phyloP scores from a whole-genome alignment of 1,284 basidiomycete species.

The Pyrrhoderma lamaoense region DNA sequence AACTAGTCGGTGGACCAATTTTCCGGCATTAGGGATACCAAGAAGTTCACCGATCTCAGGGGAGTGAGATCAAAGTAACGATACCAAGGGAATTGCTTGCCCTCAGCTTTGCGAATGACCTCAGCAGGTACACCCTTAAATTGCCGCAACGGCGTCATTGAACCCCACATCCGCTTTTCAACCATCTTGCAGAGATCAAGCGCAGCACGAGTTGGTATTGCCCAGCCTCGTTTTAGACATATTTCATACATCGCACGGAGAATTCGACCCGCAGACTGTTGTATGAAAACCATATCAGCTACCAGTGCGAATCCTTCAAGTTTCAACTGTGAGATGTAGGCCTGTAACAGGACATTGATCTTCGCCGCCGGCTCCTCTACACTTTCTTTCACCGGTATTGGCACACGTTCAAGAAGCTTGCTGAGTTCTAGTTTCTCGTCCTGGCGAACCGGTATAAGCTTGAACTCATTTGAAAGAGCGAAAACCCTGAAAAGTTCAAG shows the following conservation, averaged over 20 bases:
- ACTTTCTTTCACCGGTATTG: conserved; percentile 95
- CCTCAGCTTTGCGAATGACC: conserved; percentile 88
- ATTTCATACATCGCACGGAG: conserved; percentile 98
- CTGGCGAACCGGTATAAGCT: conserved; percentile 70
- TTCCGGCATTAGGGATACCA: conserved; percentile 87
- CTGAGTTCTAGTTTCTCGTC: conserved; percentile 82
- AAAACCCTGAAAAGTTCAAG: conserved; percentile 96
- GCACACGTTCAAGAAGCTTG: conserved; percentile 93
- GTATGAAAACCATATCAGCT: conserved; percentile 97
- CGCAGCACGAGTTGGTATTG: conserved; percentile 84
- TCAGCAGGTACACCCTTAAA: conserved; percentile 88
- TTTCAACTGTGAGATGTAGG: conserved; percentile 93
- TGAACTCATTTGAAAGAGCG: conserved; percentile 96
- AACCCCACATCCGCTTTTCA: conserved; percentile 91
- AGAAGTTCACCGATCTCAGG: conserved; percentile 92
- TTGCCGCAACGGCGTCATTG: conserved; percentile 95
- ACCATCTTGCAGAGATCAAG: conserved; percentile 98
- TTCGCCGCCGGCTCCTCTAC: conserved; percentile 96
- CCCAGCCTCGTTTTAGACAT: conserved; percentile 98
- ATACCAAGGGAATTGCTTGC: conserved; percentile 75
- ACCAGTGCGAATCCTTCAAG: conserved; percentile 93
- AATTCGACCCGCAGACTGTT: conserved; percentile 89
- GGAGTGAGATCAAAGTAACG: conserved; percentile 35
- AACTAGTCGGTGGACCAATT: conserved; percentile 89
- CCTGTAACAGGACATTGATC: conserved; percentile 94